A percentile compares a stretch with the other conserved stretches of the same genome.
These are phyloP conservation scores for Gossypium trilobum DNA, from an alignment of 441 rosid genomes.

Conservation along the genomic window DNA sequence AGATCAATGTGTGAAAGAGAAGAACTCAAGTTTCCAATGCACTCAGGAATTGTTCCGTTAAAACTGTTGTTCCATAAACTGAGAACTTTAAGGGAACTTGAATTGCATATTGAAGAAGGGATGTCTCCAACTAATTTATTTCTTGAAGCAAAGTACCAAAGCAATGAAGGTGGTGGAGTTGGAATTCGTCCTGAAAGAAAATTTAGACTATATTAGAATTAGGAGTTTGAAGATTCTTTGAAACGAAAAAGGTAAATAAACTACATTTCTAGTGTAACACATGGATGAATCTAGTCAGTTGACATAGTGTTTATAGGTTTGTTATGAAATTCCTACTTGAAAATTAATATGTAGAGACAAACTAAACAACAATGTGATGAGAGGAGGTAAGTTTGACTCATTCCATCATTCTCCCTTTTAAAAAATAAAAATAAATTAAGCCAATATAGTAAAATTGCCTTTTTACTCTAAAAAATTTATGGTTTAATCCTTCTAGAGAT, in stretches of 20 bases:
- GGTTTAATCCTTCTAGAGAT: no score
- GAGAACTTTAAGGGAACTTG: constrained; percentile 7
- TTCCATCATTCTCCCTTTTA: no score
- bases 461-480: no score
- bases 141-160: not conserved
- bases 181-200: not conserved
- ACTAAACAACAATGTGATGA: no score
- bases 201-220: not conserved
- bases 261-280: not conserved
- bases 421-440: no score
- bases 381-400: no score
- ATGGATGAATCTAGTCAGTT: not conserved
- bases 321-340: no score
- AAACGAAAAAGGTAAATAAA: not conserved
- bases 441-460: no score
- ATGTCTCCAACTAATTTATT: constrained; percentile 16
- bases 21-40: constrained; percentile 5
- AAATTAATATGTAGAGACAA: no score
- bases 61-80: constrained; percentile 18
- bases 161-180: not conserved
- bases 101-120: constrained; percentile 16
- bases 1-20: constrained; percentile 11
- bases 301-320: no score
- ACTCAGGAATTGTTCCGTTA: constrained; percentile 12
- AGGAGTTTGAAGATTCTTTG: not conserved